These are phyloP conservation scores for Cenchrus americanus DNA, from an alignment of 176 grass and related monocot species.

Conservation along the genomic window DNA sequence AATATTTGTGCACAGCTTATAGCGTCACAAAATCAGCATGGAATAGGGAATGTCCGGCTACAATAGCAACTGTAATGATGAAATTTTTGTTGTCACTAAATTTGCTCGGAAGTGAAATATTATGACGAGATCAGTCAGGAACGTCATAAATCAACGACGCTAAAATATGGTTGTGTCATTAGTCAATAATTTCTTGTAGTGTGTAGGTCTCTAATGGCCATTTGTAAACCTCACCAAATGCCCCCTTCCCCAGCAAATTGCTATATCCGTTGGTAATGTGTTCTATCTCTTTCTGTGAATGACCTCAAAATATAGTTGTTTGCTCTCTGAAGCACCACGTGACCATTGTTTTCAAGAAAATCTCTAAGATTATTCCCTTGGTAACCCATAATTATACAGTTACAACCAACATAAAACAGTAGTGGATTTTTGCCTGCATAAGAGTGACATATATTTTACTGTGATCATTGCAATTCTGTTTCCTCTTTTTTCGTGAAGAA, in stretches of 20 bases:
- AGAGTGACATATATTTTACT: background rate
- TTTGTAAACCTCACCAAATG: background rate
- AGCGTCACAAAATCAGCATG: no score
- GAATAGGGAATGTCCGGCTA: no score
- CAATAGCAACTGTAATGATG: no score
- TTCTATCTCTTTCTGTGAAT: background rate
- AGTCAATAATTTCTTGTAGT: no score
- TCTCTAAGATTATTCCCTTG: background rate
- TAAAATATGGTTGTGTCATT: no score
- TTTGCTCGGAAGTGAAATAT: no score
- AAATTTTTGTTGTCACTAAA: no score
- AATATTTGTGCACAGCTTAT: no score
- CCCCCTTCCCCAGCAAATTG: background rate
- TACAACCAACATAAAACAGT: background rate
- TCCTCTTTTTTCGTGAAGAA: background rate
- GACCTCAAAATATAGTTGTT: background rate
- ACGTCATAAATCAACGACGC: no score
- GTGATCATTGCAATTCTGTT: background rate
- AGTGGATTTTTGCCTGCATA: background rate
- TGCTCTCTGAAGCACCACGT: background rate
- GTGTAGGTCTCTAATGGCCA: background rate
- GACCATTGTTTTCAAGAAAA: background rate
- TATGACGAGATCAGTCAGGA: no score
- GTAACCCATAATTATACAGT: background rate
- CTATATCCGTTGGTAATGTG: background rate